Percentiles rank a stretch among this genome's conserved stretches.
These are phyloP conservation scores for Mycosphaerella sp. DNA, from an alignment of 2,329 filamentous ascomycete species.

Conservation along the genomic window DNA sequence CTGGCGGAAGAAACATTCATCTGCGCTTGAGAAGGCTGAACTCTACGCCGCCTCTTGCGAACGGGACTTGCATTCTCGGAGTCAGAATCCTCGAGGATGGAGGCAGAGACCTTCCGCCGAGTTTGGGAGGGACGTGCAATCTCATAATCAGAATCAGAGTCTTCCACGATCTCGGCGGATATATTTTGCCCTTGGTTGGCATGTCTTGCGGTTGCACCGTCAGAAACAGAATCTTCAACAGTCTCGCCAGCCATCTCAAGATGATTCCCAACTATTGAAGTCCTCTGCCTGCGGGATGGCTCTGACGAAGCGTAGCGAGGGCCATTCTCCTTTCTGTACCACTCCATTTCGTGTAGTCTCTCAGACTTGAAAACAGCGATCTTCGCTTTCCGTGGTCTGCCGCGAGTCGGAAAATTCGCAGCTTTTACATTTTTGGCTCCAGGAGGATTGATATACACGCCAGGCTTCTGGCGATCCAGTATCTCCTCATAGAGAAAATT, in stretches of 20 bases:
- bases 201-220: not conserved
- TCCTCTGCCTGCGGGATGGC: conserved; percentile 10
- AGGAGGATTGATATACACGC: conserved; percentile 43
- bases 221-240: conserved; percentile 9
- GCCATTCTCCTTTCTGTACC: conserved; percentile 27
- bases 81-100: conserved; percentile 6
- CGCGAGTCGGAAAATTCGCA: conserved; percentile 27
- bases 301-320: conserved; percentile 12
- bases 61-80: conserved; percentile 4
- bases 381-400: conserved; percentile 39
- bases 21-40: not conserved
- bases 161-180: not conserved
- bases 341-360: conserved; percentile 32
- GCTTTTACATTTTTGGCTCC: conserved; percentile 33
- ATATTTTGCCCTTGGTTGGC: not conserved
- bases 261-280: conserved; percentile 8
- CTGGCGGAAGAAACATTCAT: not conserved
- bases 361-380: conserved; percentile 40
- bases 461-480: conserved; percentile 31
- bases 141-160: not conserved
- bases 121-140: not conserved
- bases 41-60: conserved; percentile 3
- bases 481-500: conserved; percentile 29
- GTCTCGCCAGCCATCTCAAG: conserved; percentile 3
- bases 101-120: not conserved